Conservation (phyloP, 305 asterid genomes). For the Galium porrigens region DNA sequence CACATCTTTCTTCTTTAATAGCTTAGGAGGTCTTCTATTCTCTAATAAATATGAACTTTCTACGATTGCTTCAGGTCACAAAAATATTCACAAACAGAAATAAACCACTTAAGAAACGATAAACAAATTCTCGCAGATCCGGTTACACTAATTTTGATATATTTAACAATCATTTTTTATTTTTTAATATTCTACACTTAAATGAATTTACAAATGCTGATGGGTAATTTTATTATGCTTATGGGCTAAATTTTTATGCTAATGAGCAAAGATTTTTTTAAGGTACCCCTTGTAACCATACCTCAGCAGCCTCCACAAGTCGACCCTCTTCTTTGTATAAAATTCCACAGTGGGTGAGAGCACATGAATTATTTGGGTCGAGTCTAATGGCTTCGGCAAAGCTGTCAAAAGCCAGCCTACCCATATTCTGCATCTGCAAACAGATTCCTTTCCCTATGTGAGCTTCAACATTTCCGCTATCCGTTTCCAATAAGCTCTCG, state of each 20-base stretch:
- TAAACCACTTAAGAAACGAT: background rate
- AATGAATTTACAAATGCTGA: no score
- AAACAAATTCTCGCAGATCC: background rate
- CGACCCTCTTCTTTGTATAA: constrained; percentile 87
- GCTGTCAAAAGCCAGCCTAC: constrained; percentile 68
- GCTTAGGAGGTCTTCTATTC: background rate
- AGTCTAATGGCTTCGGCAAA: constrained; percentile 72
- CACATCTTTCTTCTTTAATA: background rate
- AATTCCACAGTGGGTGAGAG: constrained; percentile 83
- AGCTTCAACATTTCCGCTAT: constrained; percentile 60
- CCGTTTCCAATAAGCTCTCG: constrained; percentile 57
- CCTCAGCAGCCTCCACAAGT: constrained; percentile 95
- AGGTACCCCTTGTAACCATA: constrained; percentile 20
- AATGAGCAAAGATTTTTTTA: no score
- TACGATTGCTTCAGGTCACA: background rate
- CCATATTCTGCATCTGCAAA: constrained; percentile 82
- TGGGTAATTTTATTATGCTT: no score
- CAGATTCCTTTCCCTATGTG: constrained; percentile 90
- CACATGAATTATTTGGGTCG: constrained; percentile 82
- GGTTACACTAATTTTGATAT: no score
- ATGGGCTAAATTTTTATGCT: no score
- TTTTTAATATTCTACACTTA: no score
- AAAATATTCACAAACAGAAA: no score
- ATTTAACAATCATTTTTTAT: no score
- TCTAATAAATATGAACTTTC: background rate